phyloP scores from a whole-genome alignment of 331 rosid genomes.

The Quercus lobata region DNA sequence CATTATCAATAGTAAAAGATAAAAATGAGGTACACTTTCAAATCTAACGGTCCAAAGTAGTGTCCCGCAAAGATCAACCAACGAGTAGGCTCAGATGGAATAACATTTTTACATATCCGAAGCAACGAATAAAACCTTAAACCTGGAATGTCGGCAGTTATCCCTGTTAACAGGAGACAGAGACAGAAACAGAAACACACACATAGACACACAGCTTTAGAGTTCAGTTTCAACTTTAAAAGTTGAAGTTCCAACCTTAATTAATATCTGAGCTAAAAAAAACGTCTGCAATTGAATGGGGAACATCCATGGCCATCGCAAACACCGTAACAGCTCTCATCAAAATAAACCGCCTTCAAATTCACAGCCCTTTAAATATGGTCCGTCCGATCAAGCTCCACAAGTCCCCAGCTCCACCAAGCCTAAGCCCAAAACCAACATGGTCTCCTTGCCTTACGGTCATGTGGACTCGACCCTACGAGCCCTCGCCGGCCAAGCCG shows the following conservation, averaged over 20 bases:
- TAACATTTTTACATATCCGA: background rate
- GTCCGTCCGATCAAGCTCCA: background rate
- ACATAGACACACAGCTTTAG: too few species aligned
- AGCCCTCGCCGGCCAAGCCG: slow-evolving; percentile 70
- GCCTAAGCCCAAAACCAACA: background rate
- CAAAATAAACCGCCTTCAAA: slow-evolving; percentile 24
- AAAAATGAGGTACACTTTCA: too few species aligned
- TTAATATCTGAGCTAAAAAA: background rate
- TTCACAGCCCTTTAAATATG: slow-evolving; percentile 33
- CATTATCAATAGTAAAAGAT: too few species aligned
- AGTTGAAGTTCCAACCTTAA: background rate
- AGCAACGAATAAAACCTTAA: background rate
- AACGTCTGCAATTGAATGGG: slow-evolving; percentile 55
- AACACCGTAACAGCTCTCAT: slow-evolving; percentile 34
- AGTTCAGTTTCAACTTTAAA: background rate
- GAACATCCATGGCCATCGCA: slow-evolving; percentile 54
- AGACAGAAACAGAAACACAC: background rate
- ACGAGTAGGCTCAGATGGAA: background rate
- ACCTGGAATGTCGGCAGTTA: background rate
- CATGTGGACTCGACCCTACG: slow-evolving; percentile 63
- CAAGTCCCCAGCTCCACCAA: slow-evolving; percentile 17
- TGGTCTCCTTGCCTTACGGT: slow-evolving; percentile 56
- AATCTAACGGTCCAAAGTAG: too few species aligned
- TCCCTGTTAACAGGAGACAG: background rate
- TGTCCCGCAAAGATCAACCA: background rate